Conservation (phyloP, 2,329 filamentous ascomycete genomes). For the Zasmidium cellare region DNA sequence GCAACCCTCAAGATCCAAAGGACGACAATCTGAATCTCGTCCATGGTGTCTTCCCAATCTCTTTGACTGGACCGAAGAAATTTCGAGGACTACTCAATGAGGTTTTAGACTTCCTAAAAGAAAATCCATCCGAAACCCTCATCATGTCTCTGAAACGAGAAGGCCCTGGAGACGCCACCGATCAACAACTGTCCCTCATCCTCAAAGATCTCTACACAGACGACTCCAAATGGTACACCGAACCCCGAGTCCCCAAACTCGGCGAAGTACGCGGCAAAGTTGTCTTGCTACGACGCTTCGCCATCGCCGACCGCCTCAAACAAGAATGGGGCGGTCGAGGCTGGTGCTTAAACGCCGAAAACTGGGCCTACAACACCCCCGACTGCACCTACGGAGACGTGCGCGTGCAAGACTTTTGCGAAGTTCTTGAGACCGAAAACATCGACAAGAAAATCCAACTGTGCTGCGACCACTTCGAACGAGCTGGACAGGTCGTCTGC, state of each 20-base stretch:
- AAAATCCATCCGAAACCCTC: slow-evolving; percentile 77
- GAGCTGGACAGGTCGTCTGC: slow-evolving; percentile 51
- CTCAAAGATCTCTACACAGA: slow-evolving; percentile 71
- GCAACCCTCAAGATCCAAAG: slow-evolving; percentile 55
- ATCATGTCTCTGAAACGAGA: slow-evolving; percentile 90
- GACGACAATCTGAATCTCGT: slow-evolving; percentile 73
- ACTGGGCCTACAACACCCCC: slow-evolving; percentile 87
- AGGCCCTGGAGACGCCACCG: slow-evolving; percentile 76
- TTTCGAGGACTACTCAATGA: slow-evolving; percentile 72
- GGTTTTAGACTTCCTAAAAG: slow-evolving; percentile 67
- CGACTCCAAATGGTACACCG: slow-evolving; percentile 71
- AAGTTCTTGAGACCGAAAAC: slow-evolving; percentile 71
- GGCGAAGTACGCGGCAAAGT: slow-evolving; percentile 79
- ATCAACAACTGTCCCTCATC: slow-evolving; percentile 74
- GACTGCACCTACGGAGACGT: slow-evolving; percentile 73
- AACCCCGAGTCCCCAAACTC: slow-evolving; percentile 73
- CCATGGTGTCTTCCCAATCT: slow-evolving; percentile 86
- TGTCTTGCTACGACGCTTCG: slow-evolving; percentile 80
- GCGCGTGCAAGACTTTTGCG: slow-evolving; percentile 92
- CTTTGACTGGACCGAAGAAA: slow-evolving; percentile 77
- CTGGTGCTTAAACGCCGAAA: slow-evolving; percentile 59
- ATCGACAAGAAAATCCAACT: slow-evolving; percentile 80
- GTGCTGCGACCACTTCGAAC: slow-evolving; percentile 72
- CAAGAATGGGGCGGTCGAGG: slow-evolving; percentile 54
- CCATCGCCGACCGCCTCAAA: slow-evolving; percentile 54